These are phyloP conservation scores for Globisporangium polare DNA, from an alignment of 352 stramenopile species.

Conservation along the genomic window DNA sequence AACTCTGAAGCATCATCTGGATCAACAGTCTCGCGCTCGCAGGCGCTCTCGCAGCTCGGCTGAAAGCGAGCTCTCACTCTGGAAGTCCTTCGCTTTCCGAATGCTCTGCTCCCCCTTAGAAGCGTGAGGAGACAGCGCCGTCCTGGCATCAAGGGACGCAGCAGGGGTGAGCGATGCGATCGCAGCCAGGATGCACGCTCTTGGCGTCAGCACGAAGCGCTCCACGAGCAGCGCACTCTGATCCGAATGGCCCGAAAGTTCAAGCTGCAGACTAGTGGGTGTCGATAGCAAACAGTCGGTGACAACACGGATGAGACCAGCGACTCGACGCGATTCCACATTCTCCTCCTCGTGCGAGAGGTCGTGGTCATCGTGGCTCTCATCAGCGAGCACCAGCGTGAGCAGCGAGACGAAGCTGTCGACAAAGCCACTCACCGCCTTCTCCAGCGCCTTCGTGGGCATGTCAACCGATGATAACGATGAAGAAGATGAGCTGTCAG, in stretches of 20 bases:
- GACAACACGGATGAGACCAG: background rate
- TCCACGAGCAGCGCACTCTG: background rate
- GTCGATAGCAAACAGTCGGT: background rate
- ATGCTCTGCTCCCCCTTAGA: background rate
- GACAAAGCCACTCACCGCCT: background rate
- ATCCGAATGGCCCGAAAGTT: background rate
- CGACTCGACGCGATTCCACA: background rate
- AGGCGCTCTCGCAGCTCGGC: background rate
- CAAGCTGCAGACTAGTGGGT: background rate
- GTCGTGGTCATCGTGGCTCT: background rate
- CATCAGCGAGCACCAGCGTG: background rate
- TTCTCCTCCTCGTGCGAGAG: background rate
- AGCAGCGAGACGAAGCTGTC: slow-evolving; percentile 7
- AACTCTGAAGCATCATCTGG: background rate
- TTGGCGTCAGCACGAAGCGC: background rate
- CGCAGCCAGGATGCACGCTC: background rate
- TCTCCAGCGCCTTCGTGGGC: background rate
- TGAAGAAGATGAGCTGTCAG: background rate
- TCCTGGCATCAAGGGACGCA: no score
- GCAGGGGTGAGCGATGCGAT: background rate
- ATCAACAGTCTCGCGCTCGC: background rate
- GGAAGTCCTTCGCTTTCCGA: background rate
- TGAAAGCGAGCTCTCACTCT: background rate
- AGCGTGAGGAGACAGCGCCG: background rate
- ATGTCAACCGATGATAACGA: background rate